Percentiles rank a stretch among this genome's conserved stretches.
These are phyloP conservation scores for Candida koratica DNA, from an alignment of 805 yeast species.

Conservation along the genomic window DNA sequence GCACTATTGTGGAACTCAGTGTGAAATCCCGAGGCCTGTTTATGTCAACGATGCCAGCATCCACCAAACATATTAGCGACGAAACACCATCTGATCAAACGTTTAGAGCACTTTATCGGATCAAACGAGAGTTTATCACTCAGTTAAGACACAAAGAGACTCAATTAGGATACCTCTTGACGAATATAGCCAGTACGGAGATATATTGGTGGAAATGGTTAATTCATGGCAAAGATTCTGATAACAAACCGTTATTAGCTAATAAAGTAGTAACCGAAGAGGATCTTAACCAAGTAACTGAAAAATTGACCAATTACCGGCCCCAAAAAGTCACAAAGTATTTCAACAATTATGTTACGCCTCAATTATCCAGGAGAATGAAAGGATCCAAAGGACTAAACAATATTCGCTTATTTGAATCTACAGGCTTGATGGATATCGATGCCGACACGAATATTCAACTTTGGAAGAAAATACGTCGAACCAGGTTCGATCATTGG, in stretches of 20 bases:
- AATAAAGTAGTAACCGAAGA: conserved; percentile 19
- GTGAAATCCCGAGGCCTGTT: conserved; percentile 21
- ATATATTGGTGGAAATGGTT: conserved; percentile 41
- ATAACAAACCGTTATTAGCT: conserved; percentile 27
- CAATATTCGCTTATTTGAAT: conserved; percentile 13
- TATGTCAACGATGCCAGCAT: conserved; percentile 21
- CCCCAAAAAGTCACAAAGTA: conserved; percentile 35
- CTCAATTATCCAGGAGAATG: conserved; percentile 41
- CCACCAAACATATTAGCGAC: conserved; percentile 36
- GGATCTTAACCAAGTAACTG: conserved; percentile 19
- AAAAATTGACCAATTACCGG: conserved; percentile 17
- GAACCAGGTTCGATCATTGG: conserved; percentile 23
- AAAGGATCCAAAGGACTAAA: conserved; percentile 31
- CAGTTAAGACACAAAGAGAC: conserved; percentile 22
- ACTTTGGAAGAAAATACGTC: conserved; percentile 31
- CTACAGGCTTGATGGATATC: conserved; percentile 1
- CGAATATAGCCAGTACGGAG: conserved; percentile 26
- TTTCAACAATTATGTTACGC: conserved; percentile 40
- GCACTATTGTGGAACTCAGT: conserved; percentile 29
- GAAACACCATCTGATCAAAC: conserved; percentile 17
- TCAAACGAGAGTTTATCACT: conserved; percentile 26
- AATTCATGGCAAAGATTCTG: conserved; percentile 31
- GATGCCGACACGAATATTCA: conserved; percentile 13
- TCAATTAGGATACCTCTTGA: conserved; percentile 26
- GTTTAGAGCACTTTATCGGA: conserved; percentile 15